Evolutionary conservation across 2,329 filamentous ascomycete species (phyloP).

Genomic region (Fusarium multiceps): DNA sequence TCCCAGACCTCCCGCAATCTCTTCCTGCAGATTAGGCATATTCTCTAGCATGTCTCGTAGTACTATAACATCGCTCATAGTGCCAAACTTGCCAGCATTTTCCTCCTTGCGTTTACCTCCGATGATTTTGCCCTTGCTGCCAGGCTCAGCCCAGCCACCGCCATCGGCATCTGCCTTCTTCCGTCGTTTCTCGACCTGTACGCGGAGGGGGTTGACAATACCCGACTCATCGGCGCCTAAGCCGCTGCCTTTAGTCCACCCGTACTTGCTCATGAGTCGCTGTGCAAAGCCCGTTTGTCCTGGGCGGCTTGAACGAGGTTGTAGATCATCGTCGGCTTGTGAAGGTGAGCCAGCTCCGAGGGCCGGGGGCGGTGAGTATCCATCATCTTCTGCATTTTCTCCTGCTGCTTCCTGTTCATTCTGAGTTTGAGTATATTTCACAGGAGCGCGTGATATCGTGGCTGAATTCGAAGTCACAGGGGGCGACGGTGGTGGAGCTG

Average conservation of each 20-base stretch:
- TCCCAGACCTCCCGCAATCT: conserved; percentile 79
- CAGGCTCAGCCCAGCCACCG: conserved; percentile 78
- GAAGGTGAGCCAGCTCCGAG: conserved; percentile 58
- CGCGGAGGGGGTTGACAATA: conserved; percentile 84
- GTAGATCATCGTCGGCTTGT: conserved; percentile 50
- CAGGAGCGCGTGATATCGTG: conserved; percentile 80
- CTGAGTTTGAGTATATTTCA: conserved; percentile 69
- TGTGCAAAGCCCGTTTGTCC: conserved; percentile 88
- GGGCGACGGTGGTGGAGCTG: conserved; percentile 48
- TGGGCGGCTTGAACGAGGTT: conserved; percentile 71
- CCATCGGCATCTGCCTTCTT: conserved; percentile 82
- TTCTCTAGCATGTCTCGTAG: conserved; percentile 87
- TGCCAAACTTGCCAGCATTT: conserved; percentile 66
- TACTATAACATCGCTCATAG: conserved; percentile 85
- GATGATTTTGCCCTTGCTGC: conserved; percentile 80
- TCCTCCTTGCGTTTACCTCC: conserved; percentile 72
- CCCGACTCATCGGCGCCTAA: conserved; percentile 85
- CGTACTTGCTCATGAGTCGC: conserved; percentile 91
- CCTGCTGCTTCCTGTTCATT: conserved; percentile 49
- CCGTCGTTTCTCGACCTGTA: conserved; percentile 87
- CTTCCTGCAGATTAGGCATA: conserved; percentile 79
- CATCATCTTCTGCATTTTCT: conserved; percentile 56
- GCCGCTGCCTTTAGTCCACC: conserved; percentile 89
- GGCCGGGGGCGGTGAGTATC: conserved; percentile 59
- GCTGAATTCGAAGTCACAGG: conserved; percentile 58